Evolutionary conservation across 176 grass and related monocot species (phyloP), one percentile per base, ranked within the genome.

Genomic region (Cenchrus fungigraminus): DNA sequence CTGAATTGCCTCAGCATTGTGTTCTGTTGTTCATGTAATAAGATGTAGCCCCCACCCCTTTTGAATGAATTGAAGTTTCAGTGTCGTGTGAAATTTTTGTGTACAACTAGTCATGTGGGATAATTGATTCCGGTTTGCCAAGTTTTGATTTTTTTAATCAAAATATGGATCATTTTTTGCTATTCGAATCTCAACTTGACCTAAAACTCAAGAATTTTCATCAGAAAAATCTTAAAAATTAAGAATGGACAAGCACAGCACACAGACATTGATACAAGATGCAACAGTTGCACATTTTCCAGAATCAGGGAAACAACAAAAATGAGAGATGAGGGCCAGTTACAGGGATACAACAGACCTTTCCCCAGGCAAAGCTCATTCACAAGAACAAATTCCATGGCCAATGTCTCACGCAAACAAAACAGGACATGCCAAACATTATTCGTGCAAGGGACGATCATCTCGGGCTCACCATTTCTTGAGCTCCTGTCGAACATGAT

Each of bases 11-110:
- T 5, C 11, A 65, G 12, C 40, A 9, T 78, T 62, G 31, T 45
- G 54, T 10, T 62, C 31, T 31, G 42, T 31, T 79, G 20, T 20
- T 68, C n/a, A 16, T 65, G 76, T 67, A 87, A 87, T 91, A 87
- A 91, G 31, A 75, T 63, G 89, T 80, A 62, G 8, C 32, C 42
- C 84, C 73, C 43, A 43, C 51, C 14, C 0, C 53, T 83, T 79
- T 77, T 67, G 13, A 52, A 67, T 67, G 20, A 43, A 67, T 22
- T 67, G 9, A 78, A 73, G 5, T 80, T 76, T 34, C 52, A 15
- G 65, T 49, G 76, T 72, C 16, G 4, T 79, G 60, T 76, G 61
- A 37, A 29, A 7, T 12, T 22, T 25, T 42, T 6, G 25, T 32
- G 29, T 34, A 11, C 6, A 7, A 46, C 6, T 68, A 2, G 17